Conservation (phyloP, 2,329 filamentous ascomycete genomes). For the Dothidotthia symphoricarpi region DNA sequence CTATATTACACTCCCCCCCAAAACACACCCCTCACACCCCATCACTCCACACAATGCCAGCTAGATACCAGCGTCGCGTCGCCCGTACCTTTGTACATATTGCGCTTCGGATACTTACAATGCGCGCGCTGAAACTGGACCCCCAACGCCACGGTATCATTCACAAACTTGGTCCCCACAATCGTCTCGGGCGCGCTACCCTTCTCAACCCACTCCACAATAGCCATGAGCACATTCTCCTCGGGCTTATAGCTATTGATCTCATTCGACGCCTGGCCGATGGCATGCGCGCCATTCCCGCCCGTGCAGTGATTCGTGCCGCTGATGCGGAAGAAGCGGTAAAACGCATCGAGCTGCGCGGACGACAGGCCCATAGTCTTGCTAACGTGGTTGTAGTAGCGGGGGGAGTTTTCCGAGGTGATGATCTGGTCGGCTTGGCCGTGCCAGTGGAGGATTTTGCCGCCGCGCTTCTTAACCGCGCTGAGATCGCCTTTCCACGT, state of each 20-base stretch:
- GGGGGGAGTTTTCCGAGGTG: conserved; percentile 45
- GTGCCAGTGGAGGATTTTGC: conserved; percentile 51
- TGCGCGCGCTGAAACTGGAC: conserved; percentile 37
- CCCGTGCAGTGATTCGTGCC: conserved; percentile 54
- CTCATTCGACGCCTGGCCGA: conserved; percentile 28
- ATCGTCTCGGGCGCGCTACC: conserved; percentile 44
- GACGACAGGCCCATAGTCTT: conserved; percentile 43
- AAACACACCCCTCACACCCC: too few relatives aligned
- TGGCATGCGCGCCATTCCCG: conserved; percentile 48
- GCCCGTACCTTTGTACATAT: conserved; percentile 35
- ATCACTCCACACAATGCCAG: conserved; percentile 39
- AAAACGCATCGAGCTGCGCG: conserved; percentile 44
- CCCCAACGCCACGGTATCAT: conserved; percentile 28
- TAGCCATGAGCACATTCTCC: conserved; percentile 49
- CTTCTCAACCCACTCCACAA: conserved; percentile 51
- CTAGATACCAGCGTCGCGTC: conserved; percentile 28
- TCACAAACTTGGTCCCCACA: conserved; percentile 33
- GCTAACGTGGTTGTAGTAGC: conserved; percentile 52
- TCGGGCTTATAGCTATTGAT: conserved; percentile 35
- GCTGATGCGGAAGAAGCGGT: conserved; percentile 53
- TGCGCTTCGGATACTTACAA: conserved; percentile 40
- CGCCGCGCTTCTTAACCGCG: conserved; percentile 40
- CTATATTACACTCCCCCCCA: too few relatives aligned
- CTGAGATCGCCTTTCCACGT: conserved; percentile 45
- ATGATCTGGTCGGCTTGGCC: conserved; percentile 49